Evolutionary conservation across 306 rosid genomes (phyloP).

Genomic region (Dalbergia oliveri): DNA sequence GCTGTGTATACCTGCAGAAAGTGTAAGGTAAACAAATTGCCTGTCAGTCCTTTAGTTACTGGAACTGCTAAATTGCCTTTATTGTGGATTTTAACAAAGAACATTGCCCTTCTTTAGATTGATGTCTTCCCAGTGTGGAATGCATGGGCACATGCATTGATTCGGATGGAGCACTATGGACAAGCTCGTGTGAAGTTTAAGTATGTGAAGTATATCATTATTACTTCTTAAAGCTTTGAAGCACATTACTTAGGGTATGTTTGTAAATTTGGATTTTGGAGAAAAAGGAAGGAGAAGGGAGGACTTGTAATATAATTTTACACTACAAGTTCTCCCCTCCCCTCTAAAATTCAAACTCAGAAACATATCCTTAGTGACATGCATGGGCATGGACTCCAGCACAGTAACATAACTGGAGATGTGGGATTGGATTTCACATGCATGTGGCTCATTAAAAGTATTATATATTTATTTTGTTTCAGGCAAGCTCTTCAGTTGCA

Average conservation of each 20-base stretch:
- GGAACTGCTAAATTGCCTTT: constrained; percentile 38
- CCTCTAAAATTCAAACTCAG: too few relatives aligned
- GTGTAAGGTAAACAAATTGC: constrained; percentile 80
- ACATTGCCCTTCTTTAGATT: constrained; percentile 67
- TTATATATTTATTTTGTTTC: constrained; percentile 52
- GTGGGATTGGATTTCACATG: too few relatives aligned
- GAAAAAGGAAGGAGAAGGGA: too few relatives aligned
- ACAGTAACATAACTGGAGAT: neutral
- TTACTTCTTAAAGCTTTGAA: neutral
- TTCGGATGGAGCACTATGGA: constrained; percentile 96
- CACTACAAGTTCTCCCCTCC: too few relatives aligned
- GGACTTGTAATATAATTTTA: too few relatives aligned
- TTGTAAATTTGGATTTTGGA: too few relatives aligned
- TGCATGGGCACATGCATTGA: constrained; percentile 98
- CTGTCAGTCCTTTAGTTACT: constrained; percentile 29
- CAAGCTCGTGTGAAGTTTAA: constrained; percentile 98
- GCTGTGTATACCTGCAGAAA: constrained; percentile 96
- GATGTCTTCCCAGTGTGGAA: constrained; percentile 98
- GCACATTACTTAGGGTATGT: neutral
- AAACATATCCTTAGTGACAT: neutral
- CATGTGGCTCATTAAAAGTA: constrained; percentile 6
- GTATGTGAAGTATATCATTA: constrained; percentile 60
- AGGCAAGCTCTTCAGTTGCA: constrained; percentile 98
- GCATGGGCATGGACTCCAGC: constrained; percentile 25
- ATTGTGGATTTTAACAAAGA: constrained; percentile 39